Evolutionary conservation across 768 basidiomycete genomes (phyloP).

Genomic region (Lactifluus pinguis): DNA sequence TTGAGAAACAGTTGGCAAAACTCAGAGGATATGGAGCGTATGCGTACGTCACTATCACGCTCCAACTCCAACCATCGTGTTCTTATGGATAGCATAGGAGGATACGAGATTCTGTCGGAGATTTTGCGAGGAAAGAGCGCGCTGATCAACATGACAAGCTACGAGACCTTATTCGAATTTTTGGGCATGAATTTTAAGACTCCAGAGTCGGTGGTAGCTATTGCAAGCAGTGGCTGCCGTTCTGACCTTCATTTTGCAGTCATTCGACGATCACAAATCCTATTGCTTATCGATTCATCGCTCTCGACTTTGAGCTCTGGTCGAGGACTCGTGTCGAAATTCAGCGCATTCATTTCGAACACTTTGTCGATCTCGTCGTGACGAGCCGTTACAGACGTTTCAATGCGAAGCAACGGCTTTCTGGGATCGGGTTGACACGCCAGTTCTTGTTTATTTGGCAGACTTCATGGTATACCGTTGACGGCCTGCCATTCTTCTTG

Average conservation of each 20-base stretch:
- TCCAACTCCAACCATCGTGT: neutral
- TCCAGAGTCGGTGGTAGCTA: slow-evolving; percentile 52
- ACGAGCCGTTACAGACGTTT: slow-evolving; percentile 68
- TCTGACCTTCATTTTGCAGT: slow-evolving; percentile 30
- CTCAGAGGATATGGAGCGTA: slow-evolving; percentile 87
- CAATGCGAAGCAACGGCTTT: slow-evolving; percentile 65
- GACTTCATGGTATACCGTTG: slow-evolving; percentile 62
- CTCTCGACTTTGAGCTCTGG: slow-evolving; percentile 90
- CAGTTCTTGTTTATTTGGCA: slow-evolving; percentile 78
- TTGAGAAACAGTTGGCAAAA: slow-evolving; percentile 84
- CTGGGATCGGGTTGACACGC: slow-evolving; percentile 61
- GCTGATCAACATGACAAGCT: slow-evolving; percentile 70
- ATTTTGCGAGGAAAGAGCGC: slow-evolving; percentile 63
- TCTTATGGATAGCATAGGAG: slow-evolving; percentile 39
- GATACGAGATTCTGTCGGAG: slow-evolving; percentile 78
- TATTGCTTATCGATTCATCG: slow-evolving; percentile 72
- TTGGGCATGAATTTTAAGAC: slow-evolving; percentile 75
- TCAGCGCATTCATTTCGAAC: slow-evolving; percentile 71
- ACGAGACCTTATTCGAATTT: slow-evolving; percentile 79
- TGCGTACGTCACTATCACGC: slow-evolving; percentile 48
- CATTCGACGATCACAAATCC: slow-evolving; percentile 77
- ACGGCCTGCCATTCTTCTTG: slow-evolving; percentile 40
- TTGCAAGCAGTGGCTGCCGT: neutral
- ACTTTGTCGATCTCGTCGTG: slow-evolving; percentile 67
- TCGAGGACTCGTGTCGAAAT: slow-evolving; percentile 59